Base-by-base conservation (phyloP, 805 yeast genomes). In the Nakazawaea ambrosiae region DNA sequence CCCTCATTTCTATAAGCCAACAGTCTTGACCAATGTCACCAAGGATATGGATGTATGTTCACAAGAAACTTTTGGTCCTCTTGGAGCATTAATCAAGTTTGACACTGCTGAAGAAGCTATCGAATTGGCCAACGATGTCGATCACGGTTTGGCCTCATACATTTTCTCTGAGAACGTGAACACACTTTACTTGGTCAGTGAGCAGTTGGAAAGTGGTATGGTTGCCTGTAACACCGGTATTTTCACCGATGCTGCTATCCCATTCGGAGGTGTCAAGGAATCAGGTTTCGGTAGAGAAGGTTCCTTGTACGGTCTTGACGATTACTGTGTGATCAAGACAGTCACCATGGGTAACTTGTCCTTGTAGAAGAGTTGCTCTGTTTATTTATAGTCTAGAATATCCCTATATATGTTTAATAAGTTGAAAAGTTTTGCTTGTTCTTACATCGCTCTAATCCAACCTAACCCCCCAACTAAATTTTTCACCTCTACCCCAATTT, bases 11-110 rank as follows among this genome's bases (percentile, higher is more conserved):
- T 84, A 69, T 51, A 78, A 73, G 19, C 78, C 84, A 40, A 84
- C 94, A 0, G 67, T 84, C 11, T 53, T 84, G 36, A 65, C 73
- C 14, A 70, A 73, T 41, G 83, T 78, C 33, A 73, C 78, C 36
- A 55, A 63, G 4, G 66, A 65, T 15, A 82, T 83, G 75, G 46
- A 55, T 30, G 73, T 83, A 25, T 66, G 71, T 48, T 46, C 57
- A n/a, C 88, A 82, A 48, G 94, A 84, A 57, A 83, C 89, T 3
- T 84, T 84, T 55, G 94, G 92, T 3, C 94, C 94, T 3, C 65
- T 84, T 14, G 83, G 83, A 16, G 84, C 87, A 2, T 58, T 85
- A 37, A 71, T 81, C 53, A 73, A 70, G 49, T 84, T 84, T 51
- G 55, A 58, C 31, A 57, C 75, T n/a, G 81, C 74, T 33, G 81